Evolutionary conservation across 2,329 filamentous ascomycete genomes (phyloP), one percentile per base, ranked within the genome.

Genomic region (Torrubiellomyces zombiae): DNA sequence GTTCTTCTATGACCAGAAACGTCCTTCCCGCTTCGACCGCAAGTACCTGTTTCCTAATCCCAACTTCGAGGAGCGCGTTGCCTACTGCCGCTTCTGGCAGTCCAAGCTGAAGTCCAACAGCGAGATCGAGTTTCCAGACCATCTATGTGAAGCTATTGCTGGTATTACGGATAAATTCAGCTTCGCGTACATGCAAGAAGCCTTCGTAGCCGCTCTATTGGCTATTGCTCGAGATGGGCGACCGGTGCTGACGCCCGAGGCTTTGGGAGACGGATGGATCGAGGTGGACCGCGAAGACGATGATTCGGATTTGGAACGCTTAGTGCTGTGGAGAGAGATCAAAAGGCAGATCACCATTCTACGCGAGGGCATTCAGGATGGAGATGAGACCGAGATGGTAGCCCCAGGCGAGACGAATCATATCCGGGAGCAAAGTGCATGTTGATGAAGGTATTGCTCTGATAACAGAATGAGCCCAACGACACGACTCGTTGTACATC

Each of bases 131-230:
- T 76, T 77, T 35, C 69, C 70, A 0, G 56, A 67, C 38, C 51
- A 55, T 31, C 53, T 77, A 4, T 68, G 63, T 39, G 38, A 42
- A 1, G 60, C 63, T n/a, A 62, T 76, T 31, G 71, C 72, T 3
- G 55, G 56, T 7, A 69, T 75, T 31, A 77, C 70, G 1, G 47
- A 63, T 14, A 58, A 58, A n/a, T 77, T 77, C 44, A 72, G 66
- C 34, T 77, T 77, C 40, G 72, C 72, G 0, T 77, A 76, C 39
- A 62, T 77, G 45, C 71, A 78, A 39, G 73, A 77, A 43, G 71
- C 67, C 0, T 77, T 77, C 39, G 67, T 77, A 1, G 68, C 69
- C 1, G 60, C 65, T 3, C 40, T 77, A 27, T 49, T 77, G 14
- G 59, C 63, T 3, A 64, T 77, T 29, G 72, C 68, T 0, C 50